These are phyloP conservation scores for Sclerospora graminicola DNA, from an alignment of 352 stramenopile genomes.

Conservation along the genomic window DNA sequence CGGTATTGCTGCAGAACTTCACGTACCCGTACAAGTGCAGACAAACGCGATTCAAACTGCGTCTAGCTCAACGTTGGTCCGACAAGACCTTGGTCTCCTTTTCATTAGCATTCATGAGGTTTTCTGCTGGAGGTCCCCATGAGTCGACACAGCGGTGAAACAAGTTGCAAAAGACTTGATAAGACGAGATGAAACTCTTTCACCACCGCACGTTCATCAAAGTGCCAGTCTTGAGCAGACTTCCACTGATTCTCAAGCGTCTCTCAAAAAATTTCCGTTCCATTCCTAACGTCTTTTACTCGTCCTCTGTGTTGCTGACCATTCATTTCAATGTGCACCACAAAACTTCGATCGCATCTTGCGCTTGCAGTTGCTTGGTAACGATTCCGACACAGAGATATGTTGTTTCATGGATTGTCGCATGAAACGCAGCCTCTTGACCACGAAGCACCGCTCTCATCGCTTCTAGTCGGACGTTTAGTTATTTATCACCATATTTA, in stretches of 20 bases:
- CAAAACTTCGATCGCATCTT: background rate
- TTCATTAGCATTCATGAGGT: conserved; percentile 6
- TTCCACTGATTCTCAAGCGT: conserved; percentile 16
- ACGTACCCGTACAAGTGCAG: no score
- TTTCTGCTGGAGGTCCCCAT: conserved; percentile 20
- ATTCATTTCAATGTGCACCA: background rate
- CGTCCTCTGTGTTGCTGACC: background rate
- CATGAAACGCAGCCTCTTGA: background rate
- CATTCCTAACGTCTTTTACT: conserved; percentile 11
- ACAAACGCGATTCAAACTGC: no score
- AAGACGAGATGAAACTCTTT: conserved; percentile 24
- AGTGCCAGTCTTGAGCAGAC: background rate
- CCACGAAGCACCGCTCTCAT: background rate
- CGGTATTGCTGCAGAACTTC: no score
- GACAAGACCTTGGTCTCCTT: background rate
- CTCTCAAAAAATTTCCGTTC: conserved; percentile 10
- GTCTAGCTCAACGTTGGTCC: no score
- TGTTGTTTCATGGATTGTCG: background rate
- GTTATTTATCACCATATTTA: no score
- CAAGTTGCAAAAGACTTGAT: conserved; percentile 28
- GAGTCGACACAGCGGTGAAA: conserved; percentile 18
- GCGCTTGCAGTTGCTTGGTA: background rate
- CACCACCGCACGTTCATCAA: background rate
- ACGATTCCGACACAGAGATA: background rate
- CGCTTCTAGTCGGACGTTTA: no score